Evolutionary conservation across 768 basidiomycete genomes (phyloP), one percentile per base, ranked within the genome.

Genomic region (Podaxis rugospora): DNA sequence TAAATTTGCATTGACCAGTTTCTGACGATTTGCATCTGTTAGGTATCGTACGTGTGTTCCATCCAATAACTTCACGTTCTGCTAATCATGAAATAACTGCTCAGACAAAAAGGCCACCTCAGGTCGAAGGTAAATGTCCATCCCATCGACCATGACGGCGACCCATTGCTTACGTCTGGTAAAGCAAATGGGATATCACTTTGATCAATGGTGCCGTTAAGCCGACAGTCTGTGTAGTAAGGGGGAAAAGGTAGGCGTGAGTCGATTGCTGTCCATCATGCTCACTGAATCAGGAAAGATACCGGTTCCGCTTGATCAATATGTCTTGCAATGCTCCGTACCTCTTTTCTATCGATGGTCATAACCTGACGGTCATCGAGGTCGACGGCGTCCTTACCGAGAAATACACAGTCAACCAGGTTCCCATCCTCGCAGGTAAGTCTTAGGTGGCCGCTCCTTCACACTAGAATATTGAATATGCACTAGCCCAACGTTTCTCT

Each of bases 291-390:
- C 61, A 51, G 0, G 74, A 75, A 32, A 7, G 68, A 53, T 74
- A 80, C 58, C 74, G 83, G n/a, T 79, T 83, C 70, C 79, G 83
- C 5, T 21, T 85, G 23, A 63, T 71, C 3, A 67, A 65, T 11
- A 61, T 66, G n/a, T 66, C 46, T 40, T 82, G 81, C 62, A 72
- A 77, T 59, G 72, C 78, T 0, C 71, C 74, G 52, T 82, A 72
- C 63, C 50, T 54, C 2, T 78, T 78, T 62, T 76, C 76, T 2
- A 75, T 81, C 46, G 80, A 81, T 49, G 72, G 72, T 0, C 80
- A 81, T 54, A 69, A 53, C 2, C 18, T 73, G 62, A 81, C 76
- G 0, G 66, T 83, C 62, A 82, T 82, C 46, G 82, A 83, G 67
- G 78, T 72, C 0, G 82, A 83, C 50, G 78, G 77, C 6, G 61